phyloP scores from a whole-genome alignment of 345 rosid species.

The Brassica cretica region DNA sequence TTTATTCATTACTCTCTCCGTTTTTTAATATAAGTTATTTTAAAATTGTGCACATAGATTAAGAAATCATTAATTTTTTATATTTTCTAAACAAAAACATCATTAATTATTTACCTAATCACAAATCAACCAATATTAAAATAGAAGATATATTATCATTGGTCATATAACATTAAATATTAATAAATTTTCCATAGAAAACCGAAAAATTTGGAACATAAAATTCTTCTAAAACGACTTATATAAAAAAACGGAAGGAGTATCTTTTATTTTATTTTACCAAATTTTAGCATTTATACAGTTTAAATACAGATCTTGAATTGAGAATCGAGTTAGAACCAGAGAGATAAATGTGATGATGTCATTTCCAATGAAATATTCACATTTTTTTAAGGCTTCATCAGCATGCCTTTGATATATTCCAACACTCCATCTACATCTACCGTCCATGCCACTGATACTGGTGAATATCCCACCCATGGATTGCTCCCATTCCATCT shows the following conservation, averaged over 20 bases:
- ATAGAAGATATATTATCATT: too few species aligned
- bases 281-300: conserved; percentile 26
- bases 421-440: conserved; percentile 56
- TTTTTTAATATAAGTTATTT: too few species aligned
- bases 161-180: too few species aligned
- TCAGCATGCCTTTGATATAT: conserved; percentile 54
- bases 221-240: too few species aligned
- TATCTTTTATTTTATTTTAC: not conserved
- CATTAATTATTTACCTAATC: too few species aligned
- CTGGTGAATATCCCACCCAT: conserved; percentile 76
- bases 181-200: too few species aligned
- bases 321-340: conserved; percentile 9
- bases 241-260: too few species aligned
- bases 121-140: too few species aligned
- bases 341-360: conserved; percentile 28
- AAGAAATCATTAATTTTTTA: too few species aligned
- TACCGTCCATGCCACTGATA: conserved; percentile 85
- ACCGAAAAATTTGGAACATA: too few species aligned
- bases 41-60: too few species aligned
- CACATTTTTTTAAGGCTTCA: conserved; percentile 49
- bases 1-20: not conserved
- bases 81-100: too few species aligned
- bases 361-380: conserved; percentile 27
- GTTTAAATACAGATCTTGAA: conserved; percentile 23
- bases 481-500: conserved; percentile 90